Conservation (phyloP, 1,139 yeast species). For the Taiozyma sp. region DNA sequence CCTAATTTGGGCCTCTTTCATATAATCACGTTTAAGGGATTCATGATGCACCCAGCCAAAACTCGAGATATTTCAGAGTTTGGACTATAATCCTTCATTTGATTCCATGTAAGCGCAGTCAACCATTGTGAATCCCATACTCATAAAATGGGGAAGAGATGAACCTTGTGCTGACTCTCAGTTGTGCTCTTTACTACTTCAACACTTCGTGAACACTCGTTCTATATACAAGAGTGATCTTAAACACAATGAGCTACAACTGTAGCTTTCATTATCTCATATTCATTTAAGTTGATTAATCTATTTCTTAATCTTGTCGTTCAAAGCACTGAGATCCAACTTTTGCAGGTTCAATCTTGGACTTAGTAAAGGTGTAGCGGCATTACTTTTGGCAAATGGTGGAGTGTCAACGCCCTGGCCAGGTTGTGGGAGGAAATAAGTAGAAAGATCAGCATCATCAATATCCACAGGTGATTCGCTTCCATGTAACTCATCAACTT, state of each 20-base stretch:
- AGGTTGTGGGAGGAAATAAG: conserved; percentile 21
- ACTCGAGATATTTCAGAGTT: too few relatives aligned
- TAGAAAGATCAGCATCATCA: conserved; percentile 22
- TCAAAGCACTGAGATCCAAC: background rate
- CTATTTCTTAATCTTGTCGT: background rate
- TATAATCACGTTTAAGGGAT: too few relatives aligned
- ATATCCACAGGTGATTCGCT: conserved; percentile 24
- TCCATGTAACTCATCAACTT: conserved; percentile 10
- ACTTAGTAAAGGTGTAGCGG: conserved; percentile 3
- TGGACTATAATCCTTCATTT: too few relatives aligned
- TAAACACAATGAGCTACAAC: background rate
- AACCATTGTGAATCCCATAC: too few relatives aligned
- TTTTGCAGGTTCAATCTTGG: background rate
- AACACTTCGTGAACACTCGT: too few relatives aligned
- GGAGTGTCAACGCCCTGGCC: conserved; percentile 25
- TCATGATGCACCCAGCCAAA: too few relatives aligned
- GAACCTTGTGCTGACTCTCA: too few relatives aligned
- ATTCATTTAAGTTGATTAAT: background rate
- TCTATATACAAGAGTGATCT: too few relatives aligned
- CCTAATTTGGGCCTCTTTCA: too few relatives aligned
- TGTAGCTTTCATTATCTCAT: background rate
- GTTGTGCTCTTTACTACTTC: too few relatives aligned
- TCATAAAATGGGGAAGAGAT: too few relatives aligned
- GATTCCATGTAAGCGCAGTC: too few relatives aligned
- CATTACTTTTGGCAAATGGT: conserved; percentile 2